Percentiles rank a stretch among this genome's conserved stretches.
These are phyloP conservation scores for Pleurotus citrinopileatus DNA, from an alignment of 768 basidiomycete species.

Conservation along the genomic window DNA sequence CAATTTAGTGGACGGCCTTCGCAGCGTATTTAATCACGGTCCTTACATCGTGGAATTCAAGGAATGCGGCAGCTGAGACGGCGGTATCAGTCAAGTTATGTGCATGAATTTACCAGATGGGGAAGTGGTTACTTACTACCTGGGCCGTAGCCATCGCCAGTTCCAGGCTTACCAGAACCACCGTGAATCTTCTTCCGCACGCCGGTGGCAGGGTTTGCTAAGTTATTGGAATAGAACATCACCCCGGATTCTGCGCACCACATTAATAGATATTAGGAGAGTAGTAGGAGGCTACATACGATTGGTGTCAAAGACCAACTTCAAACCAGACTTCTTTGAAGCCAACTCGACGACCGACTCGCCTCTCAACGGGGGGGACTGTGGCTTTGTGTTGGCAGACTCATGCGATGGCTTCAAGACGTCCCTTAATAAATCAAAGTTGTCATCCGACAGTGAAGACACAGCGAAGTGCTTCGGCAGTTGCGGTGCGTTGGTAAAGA, in stretches of 20 bases:
- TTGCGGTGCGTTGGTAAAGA: constrained; percentile 37
- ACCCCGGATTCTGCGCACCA: constrained; percentile 75
- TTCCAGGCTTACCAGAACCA: constrained; percentile 54
- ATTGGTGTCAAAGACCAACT: constrained; percentile 63
- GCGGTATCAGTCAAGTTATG: background rate
- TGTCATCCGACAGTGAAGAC: constrained; percentile 31
- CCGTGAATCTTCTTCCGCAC: constrained; percentile 75
- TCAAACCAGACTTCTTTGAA: constrained; percentile 57
- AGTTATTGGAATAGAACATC: constrained; percentile 71
- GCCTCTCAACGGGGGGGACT: constrained; percentile 14
- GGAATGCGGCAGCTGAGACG: constrained; percentile 57
- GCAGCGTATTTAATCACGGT: constrained; percentile 1
- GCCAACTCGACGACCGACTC: constrained; percentile 51
- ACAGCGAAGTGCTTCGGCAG: constrained; percentile 49
- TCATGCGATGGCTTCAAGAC: constrained; percentile 33
- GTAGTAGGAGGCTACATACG: constrained; percentile 45
- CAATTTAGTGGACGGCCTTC: background rate
- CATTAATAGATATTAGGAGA: no score
- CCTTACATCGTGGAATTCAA: constrained; percentile 65
- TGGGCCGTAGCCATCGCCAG: constrained; percentile 57
- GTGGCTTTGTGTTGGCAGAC: constrained; percentile 18
- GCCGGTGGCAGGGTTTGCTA: constrained; percentile 42
- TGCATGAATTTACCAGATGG: background rate
- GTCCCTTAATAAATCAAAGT: constrained; percentile 45
- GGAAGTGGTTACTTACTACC: constrained; percentile 47